phyloP scores from a whole-genome alignment of 768 basidiomycete species.

The Kwoniella mangroviensis region DNA sequence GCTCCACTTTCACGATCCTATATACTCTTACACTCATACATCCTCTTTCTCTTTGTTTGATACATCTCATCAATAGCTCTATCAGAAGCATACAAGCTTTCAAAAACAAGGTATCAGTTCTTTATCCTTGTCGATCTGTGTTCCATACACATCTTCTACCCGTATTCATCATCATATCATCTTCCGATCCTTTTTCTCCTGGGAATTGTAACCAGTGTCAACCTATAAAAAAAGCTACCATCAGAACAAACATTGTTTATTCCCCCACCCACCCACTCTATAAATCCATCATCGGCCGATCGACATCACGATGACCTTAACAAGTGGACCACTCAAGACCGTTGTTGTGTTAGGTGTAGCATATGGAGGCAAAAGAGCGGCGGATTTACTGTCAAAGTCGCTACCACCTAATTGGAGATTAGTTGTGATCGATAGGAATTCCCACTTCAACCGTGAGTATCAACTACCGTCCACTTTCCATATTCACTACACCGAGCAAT shows the following conservation, averaged over 20 bases:
- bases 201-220: too few relatives aligned
- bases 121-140: conserved; percentile 10
- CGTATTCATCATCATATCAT: neutral
- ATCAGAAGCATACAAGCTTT: neutral
- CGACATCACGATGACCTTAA: conserved; percentile 12
- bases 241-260: neutral
- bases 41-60: neutral
- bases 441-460: conserved; percentile 54
- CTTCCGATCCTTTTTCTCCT: neutral
- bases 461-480: neutral
- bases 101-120: neutral
- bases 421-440: conserved; percentile 53
- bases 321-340: conserved; percentile 28
- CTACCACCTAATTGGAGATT: conserved; percentile 51
- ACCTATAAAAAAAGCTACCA: neutral
- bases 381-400: conserved; percentile 33
- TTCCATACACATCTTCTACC: neutral
- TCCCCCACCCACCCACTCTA: neutral
- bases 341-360: conserved; percentile 51
- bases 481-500: neutral
- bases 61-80: neutral
- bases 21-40: neutral
- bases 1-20: neutral
- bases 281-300: neutral
- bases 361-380: conserved; percentile 47